Base-by-base conservation (phyloP, 176 grass and related monocot genomes). In the Cenchrus fungigraminus region DNA sequence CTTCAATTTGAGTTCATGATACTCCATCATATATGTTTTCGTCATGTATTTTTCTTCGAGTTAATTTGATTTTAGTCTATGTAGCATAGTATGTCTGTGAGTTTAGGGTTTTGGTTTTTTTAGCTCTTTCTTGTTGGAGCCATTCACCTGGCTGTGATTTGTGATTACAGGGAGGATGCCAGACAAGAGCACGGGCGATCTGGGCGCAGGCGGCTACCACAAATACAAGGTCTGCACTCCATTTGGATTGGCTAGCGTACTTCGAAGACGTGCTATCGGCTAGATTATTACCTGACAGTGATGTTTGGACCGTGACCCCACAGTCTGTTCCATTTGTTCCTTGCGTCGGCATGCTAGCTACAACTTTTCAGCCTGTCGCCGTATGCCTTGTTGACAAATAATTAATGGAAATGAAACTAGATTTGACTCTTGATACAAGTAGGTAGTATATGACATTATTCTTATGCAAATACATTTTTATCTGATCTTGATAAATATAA, bases 131-230 rank as follows among this genome's bases (percentile, higher is more conserved):
- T 52, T 52, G 25, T 15, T 52, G 47, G 70, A 28, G 47, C 22
- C 28, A 29, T 42, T 77, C 1, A 40, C 9, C 25, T 62, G 55
- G 17, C 6, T 25, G 9, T 72, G 73, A 49, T 13, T 40, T 25
- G 9, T 72, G 73, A 49, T 13, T 40, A 42, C 85, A 90, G 94
- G 94, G 8, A 80, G 17, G 15, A 93, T 93, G 91, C 81, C 87
- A 19, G 94, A 97, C 69, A 91, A 91, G 60, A 97, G 94, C 71
- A 97, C 86, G 15, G 91, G 88, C 11, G 94, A 97, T 52, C 60
- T 87, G 42, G 91, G 63, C 12, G 80, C 91, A 0, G 91, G 78
- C 71, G 91, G 91, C 17, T 97, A 97, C 84, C 94, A 97, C 86
- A 97, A 78, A 81, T 97, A 97, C 73, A 97, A 91, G 91, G 94